Evolutionary conservation across 768 basidiomycete species (phyloP).

Genomic region (Polyporus arcularius): DNA sequence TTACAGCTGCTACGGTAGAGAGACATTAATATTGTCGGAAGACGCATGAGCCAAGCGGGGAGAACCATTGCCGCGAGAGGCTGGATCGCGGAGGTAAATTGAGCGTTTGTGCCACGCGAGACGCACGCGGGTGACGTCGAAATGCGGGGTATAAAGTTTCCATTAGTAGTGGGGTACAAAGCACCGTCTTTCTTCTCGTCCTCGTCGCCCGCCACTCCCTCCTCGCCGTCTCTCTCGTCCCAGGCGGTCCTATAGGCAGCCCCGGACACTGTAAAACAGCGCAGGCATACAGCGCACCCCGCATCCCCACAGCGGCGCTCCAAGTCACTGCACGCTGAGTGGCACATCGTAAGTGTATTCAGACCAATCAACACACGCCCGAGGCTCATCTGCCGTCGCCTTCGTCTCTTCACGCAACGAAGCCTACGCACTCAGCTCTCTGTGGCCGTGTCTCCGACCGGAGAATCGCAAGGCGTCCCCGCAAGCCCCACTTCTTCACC

Average conservation of each 20-base stretch:
- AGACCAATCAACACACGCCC: no score
- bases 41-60: no score
- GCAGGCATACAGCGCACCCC: background rate
- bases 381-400: no score
- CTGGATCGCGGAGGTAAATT: background rate
- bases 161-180: conserved; percentile 2
- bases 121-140: conserved; percentile 10
- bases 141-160: conserved; percentile 3
- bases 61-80: background rate
- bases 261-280: background rate
- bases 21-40: no score
- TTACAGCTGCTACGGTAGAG: no score
- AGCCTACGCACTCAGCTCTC: background rate
- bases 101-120: background rate
- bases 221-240: background rate
- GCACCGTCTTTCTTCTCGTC: background rate
- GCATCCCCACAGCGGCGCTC: background rate
- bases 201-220: background rate
- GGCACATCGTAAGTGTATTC: no score
- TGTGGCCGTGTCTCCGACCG: background rate
- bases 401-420: background rate
- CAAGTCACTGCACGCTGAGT: background rate
- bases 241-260: background rate
- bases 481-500: background rate
- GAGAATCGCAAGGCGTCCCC: background rate